Conservation (phyloP, 306 rosid genomes). For the Erythrophleum fordii region DNA sequence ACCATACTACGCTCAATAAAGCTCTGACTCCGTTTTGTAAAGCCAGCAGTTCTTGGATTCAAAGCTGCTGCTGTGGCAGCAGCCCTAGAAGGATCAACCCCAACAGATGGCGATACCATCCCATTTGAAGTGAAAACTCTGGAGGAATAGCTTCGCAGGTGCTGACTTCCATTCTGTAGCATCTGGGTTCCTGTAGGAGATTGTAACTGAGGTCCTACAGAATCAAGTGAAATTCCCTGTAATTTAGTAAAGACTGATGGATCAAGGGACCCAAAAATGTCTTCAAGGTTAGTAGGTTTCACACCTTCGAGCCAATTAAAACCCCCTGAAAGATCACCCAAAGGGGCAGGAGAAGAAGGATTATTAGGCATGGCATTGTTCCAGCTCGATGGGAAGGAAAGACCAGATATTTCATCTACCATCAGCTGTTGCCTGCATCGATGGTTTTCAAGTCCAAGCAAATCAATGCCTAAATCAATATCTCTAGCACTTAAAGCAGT, state of each 20-base stretch:
- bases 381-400: constrained; percentile 75
- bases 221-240: constrained; percentile 66
- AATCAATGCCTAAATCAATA: constrained; percentile 56
- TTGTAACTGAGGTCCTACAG: constrained; percentile 54
- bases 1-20: constrained; percentile 63
- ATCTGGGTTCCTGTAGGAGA: constrained; percentile 70
- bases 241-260: constrained; percentile 59
- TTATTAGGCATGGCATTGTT: constrained; percentile 56
- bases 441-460: constrained; percentile 52
- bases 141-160: constrained; percentile 58
- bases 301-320: constrained; percentile 61
- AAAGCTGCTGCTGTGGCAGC: too few relatives aligned
- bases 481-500: constrained; percentile 63
- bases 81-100: constrained; percentile 45
- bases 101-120: constrained; percentile 49
- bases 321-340: constrained; percentile 51
- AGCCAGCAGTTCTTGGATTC: constrained; percentile 73
- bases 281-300: constrained; percentile 68
- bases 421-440: constrained; percentile 60
- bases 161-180: constrained; percentile 60
- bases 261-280: constrained; percentile 58
- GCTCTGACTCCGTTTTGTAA: constrained; percentile 82
- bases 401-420: constrained; percentile 63
- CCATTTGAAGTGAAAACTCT: constrained; percentile 55
- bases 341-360: constrained; percentile 51